Evolutionary conservation across 2,329 filamentous ascomycete genomes (phyloP).

Genomic region (Talaromyces sp.): DNA sequence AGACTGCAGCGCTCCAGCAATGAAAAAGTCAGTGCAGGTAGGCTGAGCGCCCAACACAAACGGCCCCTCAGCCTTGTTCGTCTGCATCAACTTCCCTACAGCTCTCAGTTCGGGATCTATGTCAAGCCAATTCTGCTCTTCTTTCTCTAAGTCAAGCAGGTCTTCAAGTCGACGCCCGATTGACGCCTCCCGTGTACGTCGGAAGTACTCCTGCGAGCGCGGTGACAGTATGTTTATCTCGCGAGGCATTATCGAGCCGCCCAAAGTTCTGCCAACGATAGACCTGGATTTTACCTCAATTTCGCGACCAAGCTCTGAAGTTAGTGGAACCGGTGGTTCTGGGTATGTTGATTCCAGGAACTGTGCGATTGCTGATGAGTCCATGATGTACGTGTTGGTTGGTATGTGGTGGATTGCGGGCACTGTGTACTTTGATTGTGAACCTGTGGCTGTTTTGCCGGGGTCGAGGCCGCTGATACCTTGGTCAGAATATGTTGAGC

Average conservation of each 20-base stretch:
- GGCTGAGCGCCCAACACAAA: slow-evolving; percentile 42
- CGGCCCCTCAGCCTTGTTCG: slow-evolving; percentile 36
- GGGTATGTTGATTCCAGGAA: slow-evolving; percentile 46
- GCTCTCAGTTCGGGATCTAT: slow-evolving; percentile 28
- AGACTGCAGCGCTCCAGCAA: slow-evolving; percentile 39
- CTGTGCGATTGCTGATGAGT: slow-evolving; percentile 40
- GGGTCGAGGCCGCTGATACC: slow-evolving; percentile 25
- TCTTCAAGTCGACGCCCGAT: slow-evolving; percentile 40
- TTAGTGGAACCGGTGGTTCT: slow-evolving; percentile 34
- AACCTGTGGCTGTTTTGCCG: slow-evolving; percentile 19
- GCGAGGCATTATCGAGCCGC: slow-evolving; percentile 38
- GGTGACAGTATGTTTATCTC: slow-evolving; percentile 41
- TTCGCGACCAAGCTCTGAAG: slow-evolving; percentile 36
- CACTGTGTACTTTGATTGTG: slow-evolving; percentile 39
- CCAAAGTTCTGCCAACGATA: slow-evolving; percentile 30
- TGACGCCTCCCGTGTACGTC: slow-evolving; percentile 39
- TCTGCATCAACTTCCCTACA: slow-evolving; percentile 36
- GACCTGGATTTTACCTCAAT: slow-evolving; percentile 35
- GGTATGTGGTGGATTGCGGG: slow-evolving; percentile 45
- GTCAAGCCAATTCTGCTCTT: slow-evolving; percentile 18
- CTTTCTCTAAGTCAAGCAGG: slow-evolving; percentile 21
- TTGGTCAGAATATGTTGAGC: not conserved
- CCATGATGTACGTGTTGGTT: slow-evolving; percentile 43
- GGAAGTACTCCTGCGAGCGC: slow-evolving; percentile 40
- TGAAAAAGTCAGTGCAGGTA: slow-evolving; percentile 43